A percentile compares a stretch with the other conserved stretches of the same genome.
Conservation (phyloP, 2,329 filamentous ascomycete species). For the Colletotrichum cereale region DNA sequence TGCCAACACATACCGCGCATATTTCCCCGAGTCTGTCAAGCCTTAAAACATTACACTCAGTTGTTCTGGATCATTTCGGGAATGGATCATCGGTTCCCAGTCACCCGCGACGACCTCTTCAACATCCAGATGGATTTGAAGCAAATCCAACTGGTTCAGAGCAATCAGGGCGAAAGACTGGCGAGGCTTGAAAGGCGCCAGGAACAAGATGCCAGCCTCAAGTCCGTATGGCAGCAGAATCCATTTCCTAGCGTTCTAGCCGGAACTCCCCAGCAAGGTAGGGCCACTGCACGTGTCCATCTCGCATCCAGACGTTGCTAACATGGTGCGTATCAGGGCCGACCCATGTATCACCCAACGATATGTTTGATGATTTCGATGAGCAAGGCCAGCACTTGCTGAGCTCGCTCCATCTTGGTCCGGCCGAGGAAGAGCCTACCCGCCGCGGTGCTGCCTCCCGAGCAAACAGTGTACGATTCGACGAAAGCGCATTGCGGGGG, state of each 20-base stretch:
- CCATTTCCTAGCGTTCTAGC: slow-evolving; percentile 89
- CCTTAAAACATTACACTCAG: slow-evolving; percentile 37
- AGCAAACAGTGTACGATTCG: slow-evolving; percentile 97
- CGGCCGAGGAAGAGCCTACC: slow-evolving; percentile 84
- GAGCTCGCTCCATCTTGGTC: slow-evolving; percentile 84
- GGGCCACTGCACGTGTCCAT: background rate
- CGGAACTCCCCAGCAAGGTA: slow-evolving; percentile 91
- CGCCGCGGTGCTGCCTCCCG: slow-evolving; percentile 88
- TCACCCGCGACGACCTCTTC: slow-evolving; percentile 74
- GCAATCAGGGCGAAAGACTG: slow-evolving; percentile 72
- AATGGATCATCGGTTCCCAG: slow-evolving; percentile 74
- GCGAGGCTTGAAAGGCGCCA: slow-evolving; percentile 74
- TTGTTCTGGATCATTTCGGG: slow-evolving; percentile 49
- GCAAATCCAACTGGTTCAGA: slow-evolving; percentile 74
- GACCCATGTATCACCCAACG: slow-evolving; percentile 81
- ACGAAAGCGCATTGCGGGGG: slow-evolving; percentile 92
- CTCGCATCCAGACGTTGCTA: slow-evolving; percentile 34
- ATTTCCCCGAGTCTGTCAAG: background rate
- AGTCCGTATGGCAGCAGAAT: slow-evolving; percentile 92
- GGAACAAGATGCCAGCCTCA: slow-evolving; percentile 76
- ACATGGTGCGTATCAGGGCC: slow-evolving; percentile 69
- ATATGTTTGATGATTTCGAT: slow-evolving; percentile 91
- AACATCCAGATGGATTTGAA: slow-evolving; percentile 79
- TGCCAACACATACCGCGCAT: background rate
- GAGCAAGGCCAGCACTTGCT: slow-evolving; percentile 86